phyloP scores from a whole-genome alignment of 2,329 filamentous ascomycete species.

The Trichoderma sp. region DNA sequence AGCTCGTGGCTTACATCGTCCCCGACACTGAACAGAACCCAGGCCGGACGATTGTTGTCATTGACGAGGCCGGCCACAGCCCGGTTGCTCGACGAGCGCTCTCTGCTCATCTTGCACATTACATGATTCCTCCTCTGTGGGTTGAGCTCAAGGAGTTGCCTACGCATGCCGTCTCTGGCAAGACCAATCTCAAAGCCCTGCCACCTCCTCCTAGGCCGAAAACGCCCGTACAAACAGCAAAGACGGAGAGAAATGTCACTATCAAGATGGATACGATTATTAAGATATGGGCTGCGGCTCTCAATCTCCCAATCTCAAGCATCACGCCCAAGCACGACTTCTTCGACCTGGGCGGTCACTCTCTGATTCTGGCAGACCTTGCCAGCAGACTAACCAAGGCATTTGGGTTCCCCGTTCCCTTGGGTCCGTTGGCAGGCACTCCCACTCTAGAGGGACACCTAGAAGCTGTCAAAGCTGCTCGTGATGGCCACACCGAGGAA shows the following conservation, averaged over 20 bases:
- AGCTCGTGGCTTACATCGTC: constrained; percentile 75
- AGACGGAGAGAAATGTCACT: constrained; percentile 56
- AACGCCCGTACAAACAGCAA: constrained; percentile 39
- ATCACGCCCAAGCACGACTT: constrained; percentile 73
- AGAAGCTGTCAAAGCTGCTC: constrained; percentile 64
- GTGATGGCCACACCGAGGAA: constrained; percentile 70
- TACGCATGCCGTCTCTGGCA: constrained; percentile 75
- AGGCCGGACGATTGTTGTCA: constrained; percentile 59
- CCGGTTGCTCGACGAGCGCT: constrained; percentile 64
- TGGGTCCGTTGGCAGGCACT: constrained; percentile 67
- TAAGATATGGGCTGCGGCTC: constrained; percentile 67
- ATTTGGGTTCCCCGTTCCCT: constrained; percentile 71
- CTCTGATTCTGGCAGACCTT: constrained; percentile 71
- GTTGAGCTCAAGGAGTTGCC: constrained; percentile 68
- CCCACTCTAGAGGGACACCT: constrained; percentile 72
- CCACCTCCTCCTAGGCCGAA: constrained; percentile 57
- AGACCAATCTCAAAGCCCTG: constrained; percentile 69
- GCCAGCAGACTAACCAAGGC: constrained; percentile 65
- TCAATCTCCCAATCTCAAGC: constrained; percentile 60
- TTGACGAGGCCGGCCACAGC: constrained; percentile 70
- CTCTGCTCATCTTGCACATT: constrained; percentile 67
- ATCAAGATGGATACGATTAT: constrained; percentile 66
- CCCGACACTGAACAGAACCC: constrained; percentile 58
- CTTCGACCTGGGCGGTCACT: constrained; percentile 79
- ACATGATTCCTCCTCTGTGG: constrained; percentile 81